Conservation (phyloP, 805 yeast genomes). For the Wickerhamiella occidentalis region DNA sequence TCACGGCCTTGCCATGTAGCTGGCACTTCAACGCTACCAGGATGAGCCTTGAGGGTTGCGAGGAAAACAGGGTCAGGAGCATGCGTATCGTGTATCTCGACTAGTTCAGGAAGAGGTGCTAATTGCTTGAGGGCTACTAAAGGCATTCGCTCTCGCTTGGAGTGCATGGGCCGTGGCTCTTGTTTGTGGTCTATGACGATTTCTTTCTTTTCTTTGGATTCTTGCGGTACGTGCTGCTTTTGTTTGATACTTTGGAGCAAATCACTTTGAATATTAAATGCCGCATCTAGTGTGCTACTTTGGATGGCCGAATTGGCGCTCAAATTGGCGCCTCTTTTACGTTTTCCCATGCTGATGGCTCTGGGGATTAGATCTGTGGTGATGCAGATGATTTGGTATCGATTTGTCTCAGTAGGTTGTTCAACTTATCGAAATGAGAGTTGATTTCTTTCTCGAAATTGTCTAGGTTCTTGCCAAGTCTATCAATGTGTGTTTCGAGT, state of each 20-base stretch:
- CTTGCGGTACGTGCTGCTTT: background rate
- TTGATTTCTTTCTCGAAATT: constrained; percentile 17
- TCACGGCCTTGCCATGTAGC: constrained; percentile 70
- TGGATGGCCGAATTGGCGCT: no score
- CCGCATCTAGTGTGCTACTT: background rate
- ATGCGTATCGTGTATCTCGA: constrained; percentile 83
- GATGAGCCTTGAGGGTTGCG: constrained; percentile 49
- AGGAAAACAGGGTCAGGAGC: constrained; percentile 63
- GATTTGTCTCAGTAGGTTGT: constrained; percentile 10
- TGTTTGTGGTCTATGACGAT: background rate
- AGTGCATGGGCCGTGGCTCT: background rate
- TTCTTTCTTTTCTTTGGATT: no score
- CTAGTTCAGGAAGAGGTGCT: constrained; percentile 51
- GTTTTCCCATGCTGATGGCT: background rate
- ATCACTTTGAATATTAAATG: background rate
- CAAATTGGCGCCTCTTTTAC: background rate
- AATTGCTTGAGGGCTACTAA: constrained; percentile 54
- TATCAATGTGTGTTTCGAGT: constrained; percentile 15
- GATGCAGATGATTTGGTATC: constrained; percentile 11
- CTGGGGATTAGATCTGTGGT: background rate
- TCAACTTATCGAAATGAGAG: constrained; percentile 16
- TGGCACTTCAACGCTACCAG: constrained; percentile 68
- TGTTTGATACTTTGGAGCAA: constrained; percentile 1
- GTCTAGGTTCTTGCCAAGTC: constrained; percentile 15
- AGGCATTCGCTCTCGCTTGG: constrained; percentile 26